These are phyloP conservation scores for Gyrodon lividus DNA, from an alignment of 768 basidiomycete species.

Conservation along the genomic window DNA sequence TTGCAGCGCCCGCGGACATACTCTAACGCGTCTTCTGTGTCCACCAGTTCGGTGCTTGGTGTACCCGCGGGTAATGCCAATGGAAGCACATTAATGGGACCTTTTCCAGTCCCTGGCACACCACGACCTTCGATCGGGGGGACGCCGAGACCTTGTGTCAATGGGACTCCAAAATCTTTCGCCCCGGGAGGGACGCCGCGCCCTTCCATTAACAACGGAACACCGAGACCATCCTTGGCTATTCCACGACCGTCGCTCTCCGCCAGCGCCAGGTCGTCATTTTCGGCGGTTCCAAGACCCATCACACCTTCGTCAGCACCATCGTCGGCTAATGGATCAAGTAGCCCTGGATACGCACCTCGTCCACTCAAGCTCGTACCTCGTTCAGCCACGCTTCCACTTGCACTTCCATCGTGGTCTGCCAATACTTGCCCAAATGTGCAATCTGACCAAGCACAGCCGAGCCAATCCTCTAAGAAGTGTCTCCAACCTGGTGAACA, in stretches of 20 bases:
- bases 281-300: slow-evolving; percentile 20
- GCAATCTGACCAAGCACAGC: slow-evolving; percentile 6
- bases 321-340: not conserved
- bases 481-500: slow-evolving; percentile 24
- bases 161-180: slow-evolving; percentile 4
- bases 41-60: slow-evolving; percentile 17
- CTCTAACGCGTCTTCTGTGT: slow-evolving; percentile 30
- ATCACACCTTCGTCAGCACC: slow-evolving; percentile 16
- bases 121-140: slow-evolving; percentile 2
- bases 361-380: slow-evolving; percentile 28
- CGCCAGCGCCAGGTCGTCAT: slow-evolving; percentile 8
- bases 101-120: slow-evolving; percentile 11
- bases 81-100: slow-evolving; percentile 7
- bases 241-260: slow-evolving; percentile 26
- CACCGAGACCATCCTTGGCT: slow-evolving; percentile 24
- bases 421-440: not conserved
- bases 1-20: slow-evolving; percentile 35
- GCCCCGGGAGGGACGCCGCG: slow-evolving; percentile 12
- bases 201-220: slow-evolving; percentile 16
- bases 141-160: slow-evolving; percentile 8
- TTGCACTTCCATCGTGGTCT: slow-evolving; percentile 1
- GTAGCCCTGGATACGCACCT: slow-evolving; percentile 15
- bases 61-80: not conserved
- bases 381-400: slow-evolving; percentile 14
- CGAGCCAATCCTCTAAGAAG: slow-evolving; percentile 11